A percentile compares a stretch with the other conserved stretches of the same genome.
phyloP scores from a whole-genome alignment of 176 grass and related monocot species.

The Pontederia paniculata region DNA sequence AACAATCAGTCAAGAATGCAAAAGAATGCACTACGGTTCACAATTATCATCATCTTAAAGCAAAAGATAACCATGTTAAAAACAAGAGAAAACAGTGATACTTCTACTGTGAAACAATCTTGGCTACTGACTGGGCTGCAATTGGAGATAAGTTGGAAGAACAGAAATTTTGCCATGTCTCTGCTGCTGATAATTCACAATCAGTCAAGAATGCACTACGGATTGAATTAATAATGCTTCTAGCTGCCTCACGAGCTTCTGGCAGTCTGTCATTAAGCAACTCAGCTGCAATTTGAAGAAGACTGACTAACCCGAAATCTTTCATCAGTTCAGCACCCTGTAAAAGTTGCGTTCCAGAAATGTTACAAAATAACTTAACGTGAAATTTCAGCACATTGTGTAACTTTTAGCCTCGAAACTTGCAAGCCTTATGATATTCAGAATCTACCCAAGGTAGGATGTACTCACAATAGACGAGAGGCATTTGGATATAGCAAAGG shows the following conservation, averaged over 20 bases:
- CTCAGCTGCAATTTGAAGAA: constrained; percentile 61
- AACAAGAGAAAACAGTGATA: not conserved
- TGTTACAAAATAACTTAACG: too few relatives aligned
- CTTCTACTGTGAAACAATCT: constrained; percentile 43
- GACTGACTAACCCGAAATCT: constrained; percentile 53
- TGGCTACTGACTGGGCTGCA: constrained; percentile 50
- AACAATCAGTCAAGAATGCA: too few relatives aligned
- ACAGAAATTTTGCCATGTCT: constrained; percentile 67
- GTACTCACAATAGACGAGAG: constrained; percentile 43
- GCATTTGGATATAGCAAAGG: constrained; percentile 76
- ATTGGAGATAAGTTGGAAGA: constrained; percentile 69
- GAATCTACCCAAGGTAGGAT: too few relatives aligned
- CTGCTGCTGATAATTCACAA: constrained; percentile 11
- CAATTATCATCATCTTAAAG: too few relatives aligned
- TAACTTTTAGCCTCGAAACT: too few relatives aligned
- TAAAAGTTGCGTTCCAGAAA: too few relatives aligned
- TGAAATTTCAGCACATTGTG: not conserved
- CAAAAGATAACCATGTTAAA: not conserved
- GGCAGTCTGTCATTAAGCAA: constrained; percentile 83
- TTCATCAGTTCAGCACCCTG: constrained; percentile 47
- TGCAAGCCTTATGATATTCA: not conserved
- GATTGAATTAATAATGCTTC: constrained; percentile 43
- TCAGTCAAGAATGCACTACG: constrained; percentile 39
- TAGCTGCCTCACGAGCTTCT: constrained; percentile 74
- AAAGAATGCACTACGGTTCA: too few relatives aligned